phyloP scores from a whole-genome alignment of 805 yeast genomes.

The Sugiyamaella mastotermitis region DNA sequence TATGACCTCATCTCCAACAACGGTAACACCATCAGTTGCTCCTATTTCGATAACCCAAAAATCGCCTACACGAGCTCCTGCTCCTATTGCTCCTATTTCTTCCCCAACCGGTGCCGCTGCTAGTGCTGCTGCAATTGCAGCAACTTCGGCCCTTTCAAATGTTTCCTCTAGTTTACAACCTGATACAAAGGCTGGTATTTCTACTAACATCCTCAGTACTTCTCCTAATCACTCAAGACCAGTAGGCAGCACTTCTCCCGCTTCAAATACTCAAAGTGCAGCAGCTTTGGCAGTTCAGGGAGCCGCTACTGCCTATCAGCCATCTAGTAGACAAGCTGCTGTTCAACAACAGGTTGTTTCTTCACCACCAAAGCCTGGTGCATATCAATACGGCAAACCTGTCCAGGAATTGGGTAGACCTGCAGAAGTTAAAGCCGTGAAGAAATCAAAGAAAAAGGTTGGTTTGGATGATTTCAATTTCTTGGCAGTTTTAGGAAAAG shows the following conservation, averaged over 20 bases:
- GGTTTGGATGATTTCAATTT: constrained; percentile 95
- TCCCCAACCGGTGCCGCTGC: constrained; percentile 23
- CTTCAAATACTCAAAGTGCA: constrained; percentile 10
- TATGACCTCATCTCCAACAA: constrained; percentile 21
- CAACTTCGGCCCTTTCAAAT: too few relatives aligned
- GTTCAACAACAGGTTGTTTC: too few relatives aligned
- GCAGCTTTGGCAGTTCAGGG: constrained; percentile 12
- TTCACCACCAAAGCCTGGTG: too few relatives aligned
- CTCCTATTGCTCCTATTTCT: constrained; percentile 14
- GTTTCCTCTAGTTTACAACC: neutral
- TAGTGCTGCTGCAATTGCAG: constrained; percentile 14
- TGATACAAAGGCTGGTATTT: neutral
- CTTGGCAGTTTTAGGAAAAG: constrained; percentile 93
- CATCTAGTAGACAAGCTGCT: too few relatives aligned
- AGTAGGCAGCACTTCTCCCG: constrained; percentile 1
- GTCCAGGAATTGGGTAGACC: too few relatives aligned
- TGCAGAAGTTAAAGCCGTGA: too few relatives aligned
- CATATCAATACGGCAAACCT: too few relatives aligned
- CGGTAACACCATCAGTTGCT: constrained; percentile 22
- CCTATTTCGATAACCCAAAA: constrained; percentile 16
- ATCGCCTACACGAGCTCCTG: constrained; percentile 16
- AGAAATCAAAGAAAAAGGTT: constrained; percentile 31
- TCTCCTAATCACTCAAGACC: neutral
- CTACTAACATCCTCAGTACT: neutral
- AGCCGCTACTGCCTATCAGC: neutral